A percentile compares a stretch with the other conserved stretches of the same genome.
Conservation (phyloP, 2,329 filamentous ascomycete genomes). For the Talaromyces sp. region DNA sequence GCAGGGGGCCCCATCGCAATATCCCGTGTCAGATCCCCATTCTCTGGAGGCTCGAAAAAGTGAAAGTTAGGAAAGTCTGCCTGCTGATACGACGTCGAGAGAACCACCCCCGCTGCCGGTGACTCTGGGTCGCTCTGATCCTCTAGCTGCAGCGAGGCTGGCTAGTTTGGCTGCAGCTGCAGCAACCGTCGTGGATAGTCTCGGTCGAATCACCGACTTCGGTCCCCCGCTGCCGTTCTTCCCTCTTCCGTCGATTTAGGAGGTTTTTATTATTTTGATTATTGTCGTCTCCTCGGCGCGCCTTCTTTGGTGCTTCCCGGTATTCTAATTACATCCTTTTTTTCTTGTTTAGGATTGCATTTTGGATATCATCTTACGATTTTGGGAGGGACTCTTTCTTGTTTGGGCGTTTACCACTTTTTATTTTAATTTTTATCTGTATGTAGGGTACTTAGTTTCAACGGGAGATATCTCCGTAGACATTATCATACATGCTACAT, state of each 20-base stretch:
- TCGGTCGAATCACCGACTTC: slow-evolving; percentile 24
- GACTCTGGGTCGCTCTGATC: slow-evolving; percentile 9
- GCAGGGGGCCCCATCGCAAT: slow-evolving; percentile 16
- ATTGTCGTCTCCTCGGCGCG: no score
- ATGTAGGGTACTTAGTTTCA: no score
- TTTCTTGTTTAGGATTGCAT: not conserved
- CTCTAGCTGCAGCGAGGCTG: slow-evolving; percentile 24
- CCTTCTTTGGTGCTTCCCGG: not conserved
- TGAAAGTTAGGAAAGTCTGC: slow-evolving; percentile 4
- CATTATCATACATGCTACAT: no score
- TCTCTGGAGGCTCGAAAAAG: slow-evolving; percentile 15
- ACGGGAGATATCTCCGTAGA: no score
- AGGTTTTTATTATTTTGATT: not conserved
- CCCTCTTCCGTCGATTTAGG: not conserved
- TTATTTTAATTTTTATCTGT: no score
- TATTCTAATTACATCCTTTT: slow-evolving; percentile 6
- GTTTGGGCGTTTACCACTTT: no score
- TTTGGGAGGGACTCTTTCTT: no score
- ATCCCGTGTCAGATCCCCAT: slow-evolving; percentile 18
- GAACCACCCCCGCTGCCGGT: not conserved
- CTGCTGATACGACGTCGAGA: slow-evolving; percentile 2
- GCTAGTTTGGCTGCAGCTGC: slow-evolving; percentile 17
- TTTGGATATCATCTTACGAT: no score
- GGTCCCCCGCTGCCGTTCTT: slow-evolving; percentile 14
- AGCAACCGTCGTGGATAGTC: slow-evolving; percentile 21